These are phyloP conservation scores for Backusella circina DNA, from an alignment of 192 early-diverging fungal genomes.

Conservation along the genomic window DNA sequence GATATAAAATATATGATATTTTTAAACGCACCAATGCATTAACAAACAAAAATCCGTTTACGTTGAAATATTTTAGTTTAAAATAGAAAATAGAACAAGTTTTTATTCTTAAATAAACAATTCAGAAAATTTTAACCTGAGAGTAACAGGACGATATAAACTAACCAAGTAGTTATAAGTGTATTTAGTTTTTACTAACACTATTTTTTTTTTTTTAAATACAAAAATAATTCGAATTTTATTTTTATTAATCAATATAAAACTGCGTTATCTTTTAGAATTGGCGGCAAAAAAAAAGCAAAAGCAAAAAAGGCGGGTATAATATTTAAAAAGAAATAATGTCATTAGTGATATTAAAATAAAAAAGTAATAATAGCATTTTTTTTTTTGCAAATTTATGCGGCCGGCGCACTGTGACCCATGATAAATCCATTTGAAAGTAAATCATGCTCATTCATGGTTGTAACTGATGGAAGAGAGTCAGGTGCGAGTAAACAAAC, in stretches of 20 bases:
- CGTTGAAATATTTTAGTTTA: not conserved
- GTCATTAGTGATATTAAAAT: not conserved
- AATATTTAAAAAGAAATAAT: not conserved
- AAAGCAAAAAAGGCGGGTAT: not conserved
- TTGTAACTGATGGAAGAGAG: not conserved
- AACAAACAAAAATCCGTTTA: not conserved
- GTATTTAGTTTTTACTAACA: not conserved
- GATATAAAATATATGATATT: not conserved
- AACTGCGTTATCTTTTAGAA: not conserved
- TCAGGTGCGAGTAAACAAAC: conserved; percentile 12
- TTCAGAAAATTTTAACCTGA: not conserved
- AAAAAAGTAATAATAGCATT: not conserved
- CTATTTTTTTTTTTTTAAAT: too few species aligned
- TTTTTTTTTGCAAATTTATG: conserved; percentile 27
- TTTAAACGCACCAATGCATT: not conserved
- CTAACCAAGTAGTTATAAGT: not conserved
- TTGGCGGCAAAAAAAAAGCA: not conserved
- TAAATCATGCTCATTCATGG: conserved; percentile 1
- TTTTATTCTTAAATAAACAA: not conserved
- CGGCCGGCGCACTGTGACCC: conserved; percentile 45
- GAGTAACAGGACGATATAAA: not conserved
- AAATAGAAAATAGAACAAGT: not conserved
- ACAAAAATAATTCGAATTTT: not conserved
- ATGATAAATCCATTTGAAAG: conserved; percentile 9
- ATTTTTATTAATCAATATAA: not conserved